phyloP scores from a whole-genome alignment of 306 rosid genomes.

The Senna tora region DNA sequence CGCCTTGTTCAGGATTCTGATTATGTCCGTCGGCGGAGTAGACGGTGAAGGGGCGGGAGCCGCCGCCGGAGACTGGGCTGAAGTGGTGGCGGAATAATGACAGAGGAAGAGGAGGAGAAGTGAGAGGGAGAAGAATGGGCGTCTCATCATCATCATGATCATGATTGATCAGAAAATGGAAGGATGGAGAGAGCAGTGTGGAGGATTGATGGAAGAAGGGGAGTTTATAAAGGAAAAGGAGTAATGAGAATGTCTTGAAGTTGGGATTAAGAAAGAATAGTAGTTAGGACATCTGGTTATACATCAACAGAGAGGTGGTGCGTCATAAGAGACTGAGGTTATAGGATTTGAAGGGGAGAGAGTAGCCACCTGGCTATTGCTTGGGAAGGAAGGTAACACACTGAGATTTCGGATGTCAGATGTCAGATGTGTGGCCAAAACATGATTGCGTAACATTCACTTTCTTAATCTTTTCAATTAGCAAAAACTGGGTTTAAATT shows the following conservation, averaged over 20 bases:
- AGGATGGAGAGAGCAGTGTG: not conserved
- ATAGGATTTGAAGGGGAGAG: too few species aligned
- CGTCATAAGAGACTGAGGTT: conserved; percentile 33
- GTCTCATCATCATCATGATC: conserved; percentile 10
- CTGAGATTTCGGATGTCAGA: conserved; percentile 21
- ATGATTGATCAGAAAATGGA: not conserved
- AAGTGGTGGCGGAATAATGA: conserved; percentile 22
- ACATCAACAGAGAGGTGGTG: conserved; percentile 47
- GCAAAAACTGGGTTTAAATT: conserved; percentile 20
- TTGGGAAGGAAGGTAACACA: conserved; percentile 62
- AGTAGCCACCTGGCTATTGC: conserved; percentile 58
- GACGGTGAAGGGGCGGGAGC: conserved; percentile 55
- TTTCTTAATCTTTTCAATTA: conserved; percentile 33
- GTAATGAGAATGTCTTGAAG: not conserved
- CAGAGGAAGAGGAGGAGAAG: conserved; percentile 39
- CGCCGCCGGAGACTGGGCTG: conserved; percentile 50
- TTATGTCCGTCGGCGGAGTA: conserved; percentile 56
- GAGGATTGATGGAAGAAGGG: conserved; percentile 37
- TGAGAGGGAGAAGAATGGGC: conserved; percentile 28
- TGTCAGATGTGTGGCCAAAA: conserved; percentile 3
- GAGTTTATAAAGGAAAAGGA: conserved; percentile 48
- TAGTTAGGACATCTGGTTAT: conserved; percentile 35
- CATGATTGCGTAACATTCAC: conserved; percentile 48
- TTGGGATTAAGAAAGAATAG: conserved; percentile 39
- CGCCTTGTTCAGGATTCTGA: conserved; percentile 64